phyloP scores from a whole-genome alignment of 1,284 basidiomycete species.

The Cryptococcus depauperatus region DNA sequence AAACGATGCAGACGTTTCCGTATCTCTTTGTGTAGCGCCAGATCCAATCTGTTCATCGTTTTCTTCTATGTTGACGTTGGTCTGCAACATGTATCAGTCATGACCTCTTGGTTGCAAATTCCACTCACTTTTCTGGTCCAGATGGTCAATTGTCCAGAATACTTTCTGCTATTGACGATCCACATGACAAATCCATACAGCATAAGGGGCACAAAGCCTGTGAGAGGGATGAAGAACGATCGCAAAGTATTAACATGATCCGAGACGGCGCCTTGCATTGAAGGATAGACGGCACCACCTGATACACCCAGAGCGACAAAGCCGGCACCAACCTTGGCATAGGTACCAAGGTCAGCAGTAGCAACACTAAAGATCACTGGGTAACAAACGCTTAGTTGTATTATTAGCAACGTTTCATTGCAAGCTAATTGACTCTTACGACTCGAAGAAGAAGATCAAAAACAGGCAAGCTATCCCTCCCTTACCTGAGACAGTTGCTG shows the following conservation, averaged over 20 bases:
- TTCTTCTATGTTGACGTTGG: neutral
- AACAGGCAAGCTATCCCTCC: constrained; percentile 32
- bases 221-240: constrained; percentile 14
- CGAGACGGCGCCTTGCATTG: constrained; percentile 21
- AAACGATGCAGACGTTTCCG: too few species aligned
- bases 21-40: too few species aligned
- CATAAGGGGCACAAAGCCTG: constrained; percentile 21
- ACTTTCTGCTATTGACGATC: constrained; percentile 13
- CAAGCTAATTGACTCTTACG: neutral
- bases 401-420: neutral
- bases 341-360: constrained; percentile 27
- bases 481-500: constrained; percentile 17
- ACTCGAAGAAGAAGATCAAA: constrained; percentile 33
- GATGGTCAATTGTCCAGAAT: constrained; percentile 11
- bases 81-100: neutral
- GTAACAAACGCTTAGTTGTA: constrained; percentile 18
- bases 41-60: neutral
- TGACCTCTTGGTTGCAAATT: neutral
- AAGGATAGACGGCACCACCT: constrained; percentile 25
- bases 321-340: constrained; percentile 27
- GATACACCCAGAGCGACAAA: constrained; percentile 25
- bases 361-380: constrained; percentile 33
- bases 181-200: constrained; percentile 21
- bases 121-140: constrained; percentile 7
- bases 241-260: constrained; percentile 17